Conservation (phyloP, 2,329 filamentous ascomycete species). For the Lasiodiplodia hormozganensis region DNA sequence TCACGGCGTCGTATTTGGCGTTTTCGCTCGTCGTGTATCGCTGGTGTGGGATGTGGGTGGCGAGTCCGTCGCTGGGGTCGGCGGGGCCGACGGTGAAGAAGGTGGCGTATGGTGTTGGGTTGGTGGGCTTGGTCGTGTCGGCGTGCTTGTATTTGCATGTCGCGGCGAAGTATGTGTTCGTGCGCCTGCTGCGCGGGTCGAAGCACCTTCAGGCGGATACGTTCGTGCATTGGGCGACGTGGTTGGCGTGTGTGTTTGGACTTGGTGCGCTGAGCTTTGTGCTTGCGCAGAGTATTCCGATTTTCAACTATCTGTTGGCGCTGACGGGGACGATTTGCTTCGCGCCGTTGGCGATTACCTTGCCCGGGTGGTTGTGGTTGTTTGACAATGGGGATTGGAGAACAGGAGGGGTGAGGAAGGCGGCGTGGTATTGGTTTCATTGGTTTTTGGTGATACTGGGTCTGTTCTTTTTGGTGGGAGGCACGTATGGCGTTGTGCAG, state of each 20-base stretch:
- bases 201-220: slow-evolving; percentile 58
- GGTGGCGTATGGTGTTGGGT: slow-evolving; percentile 58
- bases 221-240: slow-evolving; percentile 54
- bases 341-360: slow-evolving; percentile 56
- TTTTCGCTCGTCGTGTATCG: slow-evolving; percentile 60
- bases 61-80: slow-evolving; percentile 57
- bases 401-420: slow-evolving; percentile 44
- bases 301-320: slow-evolving; percentile 62
- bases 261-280: slow-evolving; percentile 55
- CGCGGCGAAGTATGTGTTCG: slow-evolving; percentile 60
- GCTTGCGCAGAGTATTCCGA: slow-evolving; percentile 58
- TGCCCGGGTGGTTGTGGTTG: slow-evolving; percentile 61
- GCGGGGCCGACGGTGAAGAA: slow-evolving; percentile 56
- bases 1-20: slow-evolving; percentile 61
- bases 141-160: slow-evolving; percentile 60
- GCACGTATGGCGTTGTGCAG: slow-evolving; percentile 59
- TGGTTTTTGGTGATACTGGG: slow-evolving; percentile 53
- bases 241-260: slow-evolving; percentile 55
- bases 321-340: slow-evolving; percentile 59
- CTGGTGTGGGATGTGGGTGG: slow-evolving; percentile 56
- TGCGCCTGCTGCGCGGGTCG: slow-evolving; percentile 56
- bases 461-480: slow-evolving; percentile 56
- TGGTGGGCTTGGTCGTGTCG: slow-evolving; percentile 60
- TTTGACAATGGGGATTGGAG: slow-evolving; percentile 55
- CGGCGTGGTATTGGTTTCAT: slow-evolving; percentile 51